Percentiles rank a stretch among this genome's conserved stretches.
These are phyloP conservation scores for Aurifilum marmelostoma DNA, from an alignment of 2,329 filamentous ascomycete genomes.

Conservation along the genomic window DNA sequence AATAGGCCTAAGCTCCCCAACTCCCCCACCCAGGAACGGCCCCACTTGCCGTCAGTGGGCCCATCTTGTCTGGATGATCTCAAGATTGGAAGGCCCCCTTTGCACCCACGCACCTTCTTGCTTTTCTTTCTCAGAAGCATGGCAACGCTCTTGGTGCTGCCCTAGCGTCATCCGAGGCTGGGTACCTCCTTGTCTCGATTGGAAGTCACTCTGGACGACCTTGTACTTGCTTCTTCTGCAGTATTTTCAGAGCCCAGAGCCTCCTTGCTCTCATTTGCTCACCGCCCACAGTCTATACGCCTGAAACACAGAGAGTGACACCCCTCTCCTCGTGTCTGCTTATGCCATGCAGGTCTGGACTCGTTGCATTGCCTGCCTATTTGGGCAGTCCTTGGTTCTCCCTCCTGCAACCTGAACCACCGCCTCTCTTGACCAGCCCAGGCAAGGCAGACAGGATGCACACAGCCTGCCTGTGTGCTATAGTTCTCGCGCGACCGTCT, in stretches of 20 bases:
- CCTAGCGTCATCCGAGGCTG: neutral
- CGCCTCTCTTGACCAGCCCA: neutral
- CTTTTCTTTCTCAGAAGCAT: neutral
- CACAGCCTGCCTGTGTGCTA: too few species aligned
- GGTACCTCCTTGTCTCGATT: neutral
- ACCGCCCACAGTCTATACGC: neutral
- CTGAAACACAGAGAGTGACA: neutral
- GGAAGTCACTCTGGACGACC: neutral
- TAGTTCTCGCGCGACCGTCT: neutral
- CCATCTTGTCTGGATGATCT: neutral
- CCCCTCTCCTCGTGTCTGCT: neutral
- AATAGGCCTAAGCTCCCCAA: slow-evolving; percentile 8
- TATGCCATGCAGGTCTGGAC: neutral
- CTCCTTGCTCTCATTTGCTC: neutral
- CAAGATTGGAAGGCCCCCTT: neutral
- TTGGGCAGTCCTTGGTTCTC: too few species aligned
- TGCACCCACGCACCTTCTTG: too few species aligned
- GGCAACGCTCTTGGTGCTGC: neutral
- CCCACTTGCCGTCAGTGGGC: slow-evolving; percentile 7
- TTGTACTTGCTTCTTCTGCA: neutral
- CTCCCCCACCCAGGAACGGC: neutral
- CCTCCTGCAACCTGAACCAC: neutral
- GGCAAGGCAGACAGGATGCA: neutral
- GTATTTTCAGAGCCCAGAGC: neutral
- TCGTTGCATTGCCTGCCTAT: neutral